Evolutionary conservation across 129 eudicot species (phyloP).

Genomic region (Apium graveolens): DNA sequence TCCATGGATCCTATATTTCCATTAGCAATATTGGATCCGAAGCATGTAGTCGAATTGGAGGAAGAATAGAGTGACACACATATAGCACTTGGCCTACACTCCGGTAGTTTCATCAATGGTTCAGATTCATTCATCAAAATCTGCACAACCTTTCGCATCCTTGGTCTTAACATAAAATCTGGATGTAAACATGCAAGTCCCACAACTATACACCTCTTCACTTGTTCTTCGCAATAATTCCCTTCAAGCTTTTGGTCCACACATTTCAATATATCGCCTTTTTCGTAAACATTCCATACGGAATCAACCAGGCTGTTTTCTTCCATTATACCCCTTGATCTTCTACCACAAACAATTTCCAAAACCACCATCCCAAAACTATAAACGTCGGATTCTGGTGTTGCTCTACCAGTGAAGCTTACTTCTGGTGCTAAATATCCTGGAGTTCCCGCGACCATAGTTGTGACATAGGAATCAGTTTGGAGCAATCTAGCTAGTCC

Average conservation of each 20-base stretch:
- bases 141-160: slow-evolving; percentile 56
- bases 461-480: slow-evolving; percentile 41
- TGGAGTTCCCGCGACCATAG: slow-evolving; percentile 68
- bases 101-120: slow-evolving; percentile 49
- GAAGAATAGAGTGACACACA: slow-evolving; percentile 36
- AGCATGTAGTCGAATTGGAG: slow-evolving; percentile 20
- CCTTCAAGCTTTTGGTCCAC: slow-evolving; percentile 40
- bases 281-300: slow-evolving; percentile 44
- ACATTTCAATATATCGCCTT: slow-evolving; percentile 27
- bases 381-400: slow-evolving; percentile 60
- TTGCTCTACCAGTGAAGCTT: slow-evolving; percentile 62
- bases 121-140: slow-evolving; percentile 49
- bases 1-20: slow-evolving; percentile 24
- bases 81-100: slow-evolving; percentile 37
- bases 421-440: slow-evolving; percentile 74
- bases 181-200: slow-evolving; percentile 76
- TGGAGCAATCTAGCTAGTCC: slow-evolving; percentile 64
- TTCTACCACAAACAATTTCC: slow-evolving; percentile 67
- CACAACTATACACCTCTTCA: slow-evolving; percentile 32
- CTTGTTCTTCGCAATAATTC: slow-evolving; percentile 33
- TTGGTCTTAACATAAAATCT: slow-evolving; percentile 39
- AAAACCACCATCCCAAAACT: slow-evolving; percentile 70
- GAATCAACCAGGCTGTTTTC: slow-evolving; percentile 48
- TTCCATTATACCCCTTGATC: slow-evolving; percentile 54
- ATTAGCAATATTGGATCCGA: not conserved